These are phyloP conservation scores for Rubus parviflorus DNA, from an alignment of 306 rosid genomes.

Conservation along the genomic window DNA sequence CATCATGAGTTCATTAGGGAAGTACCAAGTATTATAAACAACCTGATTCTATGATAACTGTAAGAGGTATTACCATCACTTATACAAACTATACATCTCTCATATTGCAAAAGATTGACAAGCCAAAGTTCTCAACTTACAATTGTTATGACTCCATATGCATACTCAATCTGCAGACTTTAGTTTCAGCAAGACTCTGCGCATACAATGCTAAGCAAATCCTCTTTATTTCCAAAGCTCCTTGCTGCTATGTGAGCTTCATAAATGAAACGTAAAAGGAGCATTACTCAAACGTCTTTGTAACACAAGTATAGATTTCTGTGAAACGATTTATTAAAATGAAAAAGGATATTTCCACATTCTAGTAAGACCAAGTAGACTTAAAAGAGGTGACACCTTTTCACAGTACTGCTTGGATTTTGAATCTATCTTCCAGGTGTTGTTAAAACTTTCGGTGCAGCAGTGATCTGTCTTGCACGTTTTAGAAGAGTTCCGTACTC, in stretches of 20 bases:
- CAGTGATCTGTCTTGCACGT: conserved; percentile 47
- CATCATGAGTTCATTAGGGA: background rate
- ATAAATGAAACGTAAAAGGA: background rate
- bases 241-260: background rate
- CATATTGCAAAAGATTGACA: conserved; percentile 18
- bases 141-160: background rate
- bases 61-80: conserved; percentile 2
- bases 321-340: background rate
- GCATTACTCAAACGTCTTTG: background rate
- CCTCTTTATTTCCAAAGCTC: background rate
- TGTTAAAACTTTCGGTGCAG: conserved; percentile 18
- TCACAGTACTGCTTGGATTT: conserved; percentile 27
- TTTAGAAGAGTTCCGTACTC: conserved; percentile 60
- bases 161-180: background rate
- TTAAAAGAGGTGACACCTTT: background rate
- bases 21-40: background rate
- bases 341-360: background rate
- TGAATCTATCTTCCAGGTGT: conserved; percentile 23
- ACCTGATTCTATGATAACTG: conserved; percentile 13
- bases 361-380: background rate
- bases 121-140: conserved; percentile 7
- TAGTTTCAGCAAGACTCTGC: conserved; percentile 3
- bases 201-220: conserved; percentile 8
- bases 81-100: conserved; percentile 11
- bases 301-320: background rate